Percentiles rank a stretch among this genome's conserved stretches.
phyloP scores from a whole-genome alignment of 345 rosid species.

The Heritiera littoralis region DNA sequence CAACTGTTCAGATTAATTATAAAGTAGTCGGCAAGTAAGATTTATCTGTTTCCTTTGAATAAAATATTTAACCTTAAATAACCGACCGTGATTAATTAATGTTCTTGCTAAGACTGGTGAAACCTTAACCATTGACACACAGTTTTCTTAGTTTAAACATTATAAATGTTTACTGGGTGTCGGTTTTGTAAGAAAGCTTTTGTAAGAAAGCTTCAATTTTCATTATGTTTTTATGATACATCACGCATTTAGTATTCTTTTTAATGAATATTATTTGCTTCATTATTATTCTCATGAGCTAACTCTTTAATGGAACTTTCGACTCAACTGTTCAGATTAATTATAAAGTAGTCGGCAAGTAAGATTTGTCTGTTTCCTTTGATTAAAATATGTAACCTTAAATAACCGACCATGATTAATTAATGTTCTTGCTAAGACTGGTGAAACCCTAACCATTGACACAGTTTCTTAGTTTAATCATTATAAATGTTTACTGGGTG shows the following conservation, averaged over 20 bases:
- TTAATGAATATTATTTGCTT: no score
- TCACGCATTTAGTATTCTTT: no score
- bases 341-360: neutral
- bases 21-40: neutral
- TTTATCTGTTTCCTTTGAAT: neutral
- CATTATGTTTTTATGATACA: no score
- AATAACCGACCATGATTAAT: conserved; percentile 11
- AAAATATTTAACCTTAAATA: neutral
- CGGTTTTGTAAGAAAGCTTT: no score
- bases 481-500: neutral
- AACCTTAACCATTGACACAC: neutral
- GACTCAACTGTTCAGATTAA: neutral
- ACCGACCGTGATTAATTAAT: conserved; percentile 16
- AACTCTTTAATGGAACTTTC: neutral
- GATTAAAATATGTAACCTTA: neutral
- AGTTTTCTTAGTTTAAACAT: neutral
- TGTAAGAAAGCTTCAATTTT: no score
- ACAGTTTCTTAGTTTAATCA: neutral
- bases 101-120: neutral
- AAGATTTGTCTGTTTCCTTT: neutral
- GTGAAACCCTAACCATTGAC: neutral
- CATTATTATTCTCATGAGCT: neutral
- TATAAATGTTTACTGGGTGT: neutral
- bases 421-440: conserved; percentile 3
- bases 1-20: neutral